These are phyloP conservation scores for Pouteria glomerata DNA, from an alignment of 148 eudicot genomes.

Conservation along the genomic window DNA sequence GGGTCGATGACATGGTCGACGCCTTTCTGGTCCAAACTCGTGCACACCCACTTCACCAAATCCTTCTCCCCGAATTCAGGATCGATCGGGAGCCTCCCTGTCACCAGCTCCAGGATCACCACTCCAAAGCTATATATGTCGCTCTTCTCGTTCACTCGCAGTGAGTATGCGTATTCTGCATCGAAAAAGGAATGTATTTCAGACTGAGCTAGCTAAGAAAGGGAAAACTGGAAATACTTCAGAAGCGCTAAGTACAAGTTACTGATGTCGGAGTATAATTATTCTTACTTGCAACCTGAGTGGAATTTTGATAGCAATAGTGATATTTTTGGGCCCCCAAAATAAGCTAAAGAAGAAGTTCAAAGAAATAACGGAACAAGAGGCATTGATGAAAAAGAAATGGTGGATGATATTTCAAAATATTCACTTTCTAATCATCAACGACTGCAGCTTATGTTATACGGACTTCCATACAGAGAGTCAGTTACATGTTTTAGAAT, in stretches of 20 bases:
- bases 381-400: background rate
- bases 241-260: background rate
- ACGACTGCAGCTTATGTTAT: too few species aligned
- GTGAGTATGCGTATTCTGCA: constrained; percentile 92
- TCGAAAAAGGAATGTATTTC: background rate
- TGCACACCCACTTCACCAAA: constrained; percentile 96
- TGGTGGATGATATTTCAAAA: background rate
- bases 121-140: constrained; percentile 93
- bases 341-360: background rate
- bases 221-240: background rate
- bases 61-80: constrained; percentile 94
- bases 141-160: constrained; percentile 92
- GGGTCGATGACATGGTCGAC: constrained; percentile 72
- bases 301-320: background rate
- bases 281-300: background rate
- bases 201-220: background rate
- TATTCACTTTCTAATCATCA: too few species aligned
- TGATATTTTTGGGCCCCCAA: background rate
- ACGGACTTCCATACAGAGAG: too few species aligned
- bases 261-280: background rate
- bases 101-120: constrained; percentile 71
- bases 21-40: constrained; percentile 78
- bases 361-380: background rate
- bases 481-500: too few species aligned
- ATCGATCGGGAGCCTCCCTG: constrained; percentile 70